Base-by-base conservation (phyloP, 345 rosid species). In the Eucalyptus viminalis region DNA sequence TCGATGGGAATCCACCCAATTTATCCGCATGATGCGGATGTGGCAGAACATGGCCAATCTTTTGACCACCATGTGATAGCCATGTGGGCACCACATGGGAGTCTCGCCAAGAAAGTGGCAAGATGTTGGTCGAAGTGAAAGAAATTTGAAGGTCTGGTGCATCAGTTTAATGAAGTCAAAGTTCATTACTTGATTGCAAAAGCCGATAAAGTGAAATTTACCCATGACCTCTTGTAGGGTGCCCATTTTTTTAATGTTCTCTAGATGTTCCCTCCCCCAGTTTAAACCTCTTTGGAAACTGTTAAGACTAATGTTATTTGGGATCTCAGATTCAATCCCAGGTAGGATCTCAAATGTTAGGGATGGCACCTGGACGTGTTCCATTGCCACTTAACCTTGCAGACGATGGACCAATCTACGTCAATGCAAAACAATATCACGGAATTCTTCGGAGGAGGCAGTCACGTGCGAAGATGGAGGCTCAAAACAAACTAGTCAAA, bases 361-460 rank as follows among this genome's bases (percentile, higher is more conserved):
- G 92, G 85, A 86, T 91, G 88, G 87, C 94, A 50, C 60, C 92
- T 22, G 72, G 86, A 43, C 91, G 94, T 49, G 93, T 94, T 29
- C 93, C 95, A 22, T 89, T 94, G 86, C 95, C 95, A 6, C 90
- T 92, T 67, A 91, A 90, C 89, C 87, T 92, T 54, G 76, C 93
- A 15, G 93, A 93, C 76, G 95, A 93, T 31, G 93, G 92, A 17
- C 94, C 94, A 24, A 93, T 93, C 88, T 94, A 67, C 16, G 95
- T 94, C 43, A 94, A 94, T 83, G 93, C 94, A 47, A 94, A 94
- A 89, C 95, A 94, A 88, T 94, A 94, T 91, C 91, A 92, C 51
- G 95, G 94, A 62, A 94, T 94, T 87, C 92, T 94, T 17, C 90
- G 94, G 53, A 92, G 95, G 89, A 93, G 95, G 88, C 92, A 92